Percentiles rank a stretch among this genome's conserved stretches.
Conservation (phyloP, 225 moss, liverwort and hornwort genomes). For the Straminergon stramineum region DNA sequence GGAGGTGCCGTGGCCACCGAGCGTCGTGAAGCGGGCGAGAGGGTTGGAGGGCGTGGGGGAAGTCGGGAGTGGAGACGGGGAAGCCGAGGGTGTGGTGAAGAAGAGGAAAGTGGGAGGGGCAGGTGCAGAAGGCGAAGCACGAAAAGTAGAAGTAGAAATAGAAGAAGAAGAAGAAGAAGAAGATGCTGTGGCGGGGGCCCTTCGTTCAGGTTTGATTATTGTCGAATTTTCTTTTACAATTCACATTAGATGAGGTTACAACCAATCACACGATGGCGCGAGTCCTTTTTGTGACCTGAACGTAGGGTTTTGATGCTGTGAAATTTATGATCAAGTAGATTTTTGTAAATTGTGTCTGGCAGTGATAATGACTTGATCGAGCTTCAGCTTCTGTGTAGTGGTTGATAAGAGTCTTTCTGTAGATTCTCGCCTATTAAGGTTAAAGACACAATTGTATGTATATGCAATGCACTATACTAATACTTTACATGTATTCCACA, state of each 20-base stretch:
- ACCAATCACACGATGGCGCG: neutral
- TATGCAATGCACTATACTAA: neutral
- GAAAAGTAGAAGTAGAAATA: neutral
- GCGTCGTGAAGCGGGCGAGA: conserved; percentile 7
- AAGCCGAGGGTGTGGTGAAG: neutral
- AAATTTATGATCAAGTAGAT: neutral
- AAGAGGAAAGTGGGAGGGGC: conserved; percentile 6
- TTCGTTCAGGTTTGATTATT: neutral
- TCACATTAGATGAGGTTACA: neutral
- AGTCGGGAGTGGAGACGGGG: neutral
- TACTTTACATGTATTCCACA: neutral
- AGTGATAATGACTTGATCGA: neutral
- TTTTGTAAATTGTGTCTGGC: neutral
- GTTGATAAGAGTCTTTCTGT: neutral
- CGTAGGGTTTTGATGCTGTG: neutral
- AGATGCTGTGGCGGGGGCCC: neutral
- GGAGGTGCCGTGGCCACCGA: conserved; percentile 14
- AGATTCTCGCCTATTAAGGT: neutral
- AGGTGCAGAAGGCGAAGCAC: neutral
- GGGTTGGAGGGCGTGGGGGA: neutral
- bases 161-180: neutral
- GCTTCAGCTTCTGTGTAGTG: neutral
- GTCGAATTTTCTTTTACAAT: neutral
- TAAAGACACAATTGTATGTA: neutral
- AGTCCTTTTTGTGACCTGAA: neutral